Base-by-base conservation (phyloP, 164 flowering plant genomes). In the Magnolia sinica region DNA sequence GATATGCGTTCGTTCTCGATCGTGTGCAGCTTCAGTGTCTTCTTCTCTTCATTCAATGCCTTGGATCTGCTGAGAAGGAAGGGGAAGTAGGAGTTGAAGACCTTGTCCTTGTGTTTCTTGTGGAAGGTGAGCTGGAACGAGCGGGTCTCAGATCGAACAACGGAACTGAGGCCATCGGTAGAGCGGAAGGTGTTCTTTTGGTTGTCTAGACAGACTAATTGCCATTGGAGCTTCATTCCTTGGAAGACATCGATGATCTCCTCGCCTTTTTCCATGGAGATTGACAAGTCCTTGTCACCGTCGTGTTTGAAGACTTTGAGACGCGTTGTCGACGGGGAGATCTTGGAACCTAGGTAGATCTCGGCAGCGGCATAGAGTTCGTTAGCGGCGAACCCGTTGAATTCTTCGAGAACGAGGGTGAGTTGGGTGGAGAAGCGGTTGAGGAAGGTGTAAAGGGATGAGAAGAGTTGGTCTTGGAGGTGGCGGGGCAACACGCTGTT, bases 101-200 rank as follows among this genome's bases (percentile, higher is more conserved):
- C 85, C 65, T 23, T 69, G 0, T 86, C 85, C 29, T 73, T 86
- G 79, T 86, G 77, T 64, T 79, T 87, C 79, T 81, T 83, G 73
- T 80, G 74, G 11, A 86, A 88, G 50, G 64, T 79, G 27, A 88
- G 85, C 81, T 88, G 82, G 73, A 84, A 84, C 5, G 78, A 83
- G 1, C 80, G 75, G 2, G 68, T 45, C 31, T 82, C 83, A 19
- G 79, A 80, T 68, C 72, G 64, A 1, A 66, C 22, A 1, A 37
- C 20, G 5, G 72, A 50, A 45, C 37, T 50, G 22, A 68, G 66
- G 66, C 51, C 23, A 1, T 50, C 5, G 65, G 64, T 20, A 75
- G 70, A 27, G 74, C n/a, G 22, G 4, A 2, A 51, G 8, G 52
- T 23, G 23, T 8, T 7, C 11, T 29, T 61, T 23, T 61, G 18